Base-by-base conservation (phyloP, 2,329 filamentous ascomycete genomes). In the Colletotrichum endophyticum region DNA sequence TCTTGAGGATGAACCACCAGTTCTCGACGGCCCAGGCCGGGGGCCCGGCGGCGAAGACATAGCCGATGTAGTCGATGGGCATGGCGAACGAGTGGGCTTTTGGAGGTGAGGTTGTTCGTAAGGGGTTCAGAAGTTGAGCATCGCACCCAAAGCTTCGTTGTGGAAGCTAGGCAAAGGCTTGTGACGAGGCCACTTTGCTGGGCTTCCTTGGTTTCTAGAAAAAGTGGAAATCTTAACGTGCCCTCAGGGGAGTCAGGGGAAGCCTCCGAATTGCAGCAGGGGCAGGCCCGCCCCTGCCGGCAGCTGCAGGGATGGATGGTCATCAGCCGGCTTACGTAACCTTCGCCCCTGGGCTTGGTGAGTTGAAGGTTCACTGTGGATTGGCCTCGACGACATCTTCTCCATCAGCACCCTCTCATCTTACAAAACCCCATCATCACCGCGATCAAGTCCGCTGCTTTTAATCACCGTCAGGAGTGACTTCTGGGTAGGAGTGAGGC, bases 21-120 rank as follows among this genome's bases (percentile, higher is more conserved):
- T 89, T 84, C 57, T 86, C 82, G 59, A 87, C 87, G 67, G 91
- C 80, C 85, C 87, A 89, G 75, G 81, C 80, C 22, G 91, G 91
- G 25, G 86, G 83, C 76, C 91, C 91, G 75, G 91, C 83, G 77
- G 86, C 81, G 78, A 88, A 80, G 64, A 88, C 77, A 78, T 87
- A 84, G 79, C 87, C 84, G 74, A 91, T 70, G 79, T 91, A 88
- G 22, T 89, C 88, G 77, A 92, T 81, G 57, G 90, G 88, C 90
- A 91, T 92, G 56, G 79, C 84, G 80, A 67, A 36, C 53, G 62
- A 74, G 66, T 85, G 79, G 34, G 61, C 67, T 34, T 32, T 34
- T 16, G 59, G 19, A 7, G 13, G 7, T 30, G 44, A 53, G 44
- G n/a, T 11, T 39, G 0, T 44, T 70, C 19, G 56, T 19, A 22